phyloP scores from a whole-genome alignment of 306 rosid species.

The Pyrus communis region DNA sequence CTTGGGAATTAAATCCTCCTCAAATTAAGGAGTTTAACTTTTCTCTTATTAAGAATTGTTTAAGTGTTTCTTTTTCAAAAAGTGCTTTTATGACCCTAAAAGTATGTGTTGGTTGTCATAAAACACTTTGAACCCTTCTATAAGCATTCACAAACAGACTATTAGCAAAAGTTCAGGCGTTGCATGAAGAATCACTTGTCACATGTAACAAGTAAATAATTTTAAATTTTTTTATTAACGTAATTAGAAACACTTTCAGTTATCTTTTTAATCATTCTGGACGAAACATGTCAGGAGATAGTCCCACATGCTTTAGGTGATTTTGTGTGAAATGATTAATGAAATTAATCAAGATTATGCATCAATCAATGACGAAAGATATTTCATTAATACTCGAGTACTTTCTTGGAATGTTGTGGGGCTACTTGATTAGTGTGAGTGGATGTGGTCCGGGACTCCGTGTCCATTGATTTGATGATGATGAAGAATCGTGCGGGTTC shows the following conservation, averaged over 20 bases:
- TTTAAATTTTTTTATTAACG: too few relatives aligned
- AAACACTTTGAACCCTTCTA: not conserved
- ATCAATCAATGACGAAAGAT: not conserved
- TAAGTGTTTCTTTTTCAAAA: too few relatives aligned
- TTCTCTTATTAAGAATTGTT: too few relatives aligned
- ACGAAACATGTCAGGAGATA: too few relatives aligned
- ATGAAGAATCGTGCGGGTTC: not conserved
- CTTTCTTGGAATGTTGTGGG: not conserved
- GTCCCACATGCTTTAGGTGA: not conserved
- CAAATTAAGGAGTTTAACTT: too few relatives aligned
- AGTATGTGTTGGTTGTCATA: not conserved
- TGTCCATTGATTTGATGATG: not conserved
- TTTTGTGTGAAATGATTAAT: not conserved
- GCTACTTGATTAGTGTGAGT: not conserved
- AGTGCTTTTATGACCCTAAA: too few relatives aligned
- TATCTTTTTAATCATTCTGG: not conserved
- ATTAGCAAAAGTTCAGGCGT: too few relatives aligned
- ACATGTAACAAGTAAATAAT: too few relatives aligned
- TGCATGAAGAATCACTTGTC: too few relatives aligned
- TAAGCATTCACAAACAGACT: too few relatives aligned
- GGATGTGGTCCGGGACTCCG: not conserved
- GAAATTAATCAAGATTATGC: not conserved
- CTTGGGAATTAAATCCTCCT: fast-evolving
- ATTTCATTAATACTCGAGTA: not conserved
- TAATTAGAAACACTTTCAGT: not conserved